Base-by-base conservation (phyloP, 192 early-diverging fungal genomes). In the Linnemannia elongata region DNA sequence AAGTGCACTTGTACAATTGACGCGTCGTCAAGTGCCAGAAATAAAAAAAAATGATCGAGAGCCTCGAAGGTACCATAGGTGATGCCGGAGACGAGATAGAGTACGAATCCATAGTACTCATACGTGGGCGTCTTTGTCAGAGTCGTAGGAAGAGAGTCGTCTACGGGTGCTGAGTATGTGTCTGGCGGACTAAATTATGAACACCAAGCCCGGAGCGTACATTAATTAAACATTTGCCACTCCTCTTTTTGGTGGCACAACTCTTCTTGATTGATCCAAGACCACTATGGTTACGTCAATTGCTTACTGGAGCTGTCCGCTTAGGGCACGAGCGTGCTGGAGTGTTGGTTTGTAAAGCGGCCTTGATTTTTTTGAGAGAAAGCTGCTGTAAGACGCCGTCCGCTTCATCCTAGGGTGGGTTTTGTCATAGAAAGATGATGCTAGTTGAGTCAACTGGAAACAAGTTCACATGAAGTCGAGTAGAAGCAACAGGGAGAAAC, bases 71-170 rank as follows among this genome's bases (percentile, higher is more conserved):
- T 90, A 79, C 93, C 93, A 82, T 95, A 95, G 18, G 90, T 89
- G 18, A 95, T 93, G 79, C 95, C 93, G 5, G 97, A 96, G 6
- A 93, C 91, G 24, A 97, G 90, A 74, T 97, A 97, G 45, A 97
- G 86, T 1, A 95, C 96, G 88, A 97, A 97, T 27, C 97, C 97
- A 85, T 97, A 97, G 89, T 96, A 97, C 77, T 97, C 96, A 82
- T 94, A 94, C 0, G 94, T 92, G 20, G 95, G 95, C 17, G 93
- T 96, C 66, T 94, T 94, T 52, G 92, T 92, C 52, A 91, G 36
- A 2, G 82, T 89, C 33, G 89, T 89, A n/a, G 89, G 89, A 18
- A 86, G 72, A 35, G 85, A 81, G 41, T 87, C 85, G 20, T 87
- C 85, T 44, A 66, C 75, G 13, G 85, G 76, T 5, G 85, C 36